Percentiles rank a stretch among this genome's conserved stretches.
phyloP scores from a whole-genome alignment of 352 stramenopile species.

The Pythium grandisporangium region DNA sequence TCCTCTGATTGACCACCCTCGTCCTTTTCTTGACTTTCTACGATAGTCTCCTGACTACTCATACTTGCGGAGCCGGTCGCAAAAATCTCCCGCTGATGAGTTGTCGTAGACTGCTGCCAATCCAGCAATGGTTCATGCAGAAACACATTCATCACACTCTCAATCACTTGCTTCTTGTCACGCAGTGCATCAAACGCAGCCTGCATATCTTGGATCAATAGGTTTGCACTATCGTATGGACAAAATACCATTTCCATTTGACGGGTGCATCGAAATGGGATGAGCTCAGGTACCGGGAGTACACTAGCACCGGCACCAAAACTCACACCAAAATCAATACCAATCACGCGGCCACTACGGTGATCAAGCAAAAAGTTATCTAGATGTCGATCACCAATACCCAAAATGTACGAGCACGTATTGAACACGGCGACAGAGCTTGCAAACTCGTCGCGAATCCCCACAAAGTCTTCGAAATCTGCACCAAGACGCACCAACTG shows the following conservation, averaged over 20 bases:
- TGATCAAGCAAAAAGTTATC: conserved; percentile 89
- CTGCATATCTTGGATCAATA: conserved; percentile 80
- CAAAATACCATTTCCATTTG: conserved; percentile 67
- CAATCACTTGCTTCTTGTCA: conserved; percentile 70
- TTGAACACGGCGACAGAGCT: conserved; percentile 80
- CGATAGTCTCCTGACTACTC: conserved; percentile 6
- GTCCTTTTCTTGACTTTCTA: conserved; percentile 8
- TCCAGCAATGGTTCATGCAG: conserved; percentile 88
- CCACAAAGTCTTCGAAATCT: conserved; percentile 76
- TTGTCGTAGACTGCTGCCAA: conserved; percentile 75
- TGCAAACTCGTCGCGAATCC: conserved; percentile 76
- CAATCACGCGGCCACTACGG: conserved; percentile 62
- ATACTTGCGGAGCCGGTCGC: conserved; percentile 5
- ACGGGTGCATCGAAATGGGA: conserved; percentile 85
- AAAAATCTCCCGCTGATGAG: conserved; percentile 51
- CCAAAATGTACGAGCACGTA: conserved; percentile 82
- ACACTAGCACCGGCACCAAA: conserved; percentile 82
- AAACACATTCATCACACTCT: conserved; percentile 89
- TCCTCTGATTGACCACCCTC: conserved; percentile 1
- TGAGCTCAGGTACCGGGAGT: conserved; percentile 83
- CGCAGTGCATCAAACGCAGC: conserved; percentile 76
- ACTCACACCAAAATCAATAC: conserved; percentile 90
- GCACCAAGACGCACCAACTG: conserved; percentile 63
- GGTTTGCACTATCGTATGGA: conserved; percentile 53
- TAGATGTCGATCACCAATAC: conserved; percentile 87